Conservation (phyloP, 257 asterid genomes). For the Solanum peruvianum region DNA sequence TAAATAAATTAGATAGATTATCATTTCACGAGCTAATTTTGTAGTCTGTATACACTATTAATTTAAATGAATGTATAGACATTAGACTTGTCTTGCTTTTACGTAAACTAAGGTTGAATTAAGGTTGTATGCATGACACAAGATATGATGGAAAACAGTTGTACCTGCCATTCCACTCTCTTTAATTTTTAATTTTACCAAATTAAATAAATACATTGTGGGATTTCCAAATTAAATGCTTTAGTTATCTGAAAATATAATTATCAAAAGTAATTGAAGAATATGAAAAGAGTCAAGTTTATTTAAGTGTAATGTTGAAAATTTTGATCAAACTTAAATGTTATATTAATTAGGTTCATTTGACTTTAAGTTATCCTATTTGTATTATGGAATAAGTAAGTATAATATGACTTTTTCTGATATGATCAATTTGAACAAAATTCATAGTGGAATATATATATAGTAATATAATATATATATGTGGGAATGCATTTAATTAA, state of each 20-base stretch:
- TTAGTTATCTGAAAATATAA: neutral
- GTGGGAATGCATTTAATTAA: neutral
- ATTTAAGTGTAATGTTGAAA: neutral
- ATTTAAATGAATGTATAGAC: neutral
- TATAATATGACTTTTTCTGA: neutral
- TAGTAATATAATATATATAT: too few species aligned
- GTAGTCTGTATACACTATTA: neutral
- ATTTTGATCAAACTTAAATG: neutral
- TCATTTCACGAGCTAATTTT: neutral
- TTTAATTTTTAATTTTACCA: neutral
- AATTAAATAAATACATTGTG: neutral
- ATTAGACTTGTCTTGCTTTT: neutral
- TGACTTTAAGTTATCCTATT: neutral
- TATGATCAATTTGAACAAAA: neutral
- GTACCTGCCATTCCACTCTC: constrained; percentile 13
- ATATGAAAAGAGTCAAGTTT: neutral
- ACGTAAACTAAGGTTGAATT: neutral
- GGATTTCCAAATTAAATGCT: neutral
- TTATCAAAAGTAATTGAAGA: neutral
- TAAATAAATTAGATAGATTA: neutral
- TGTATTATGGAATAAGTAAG: neutral
- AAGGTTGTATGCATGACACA: constrained; percentile 48
- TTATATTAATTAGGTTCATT: neutral
- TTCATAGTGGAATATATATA: neutral
- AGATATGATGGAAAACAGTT: constrained; percentile 32